These are phyloP conservation scores for Danielia oregonensis DNA, from an alignment of 805 yeast genomes.

Conservation along the genomic window DNA sequence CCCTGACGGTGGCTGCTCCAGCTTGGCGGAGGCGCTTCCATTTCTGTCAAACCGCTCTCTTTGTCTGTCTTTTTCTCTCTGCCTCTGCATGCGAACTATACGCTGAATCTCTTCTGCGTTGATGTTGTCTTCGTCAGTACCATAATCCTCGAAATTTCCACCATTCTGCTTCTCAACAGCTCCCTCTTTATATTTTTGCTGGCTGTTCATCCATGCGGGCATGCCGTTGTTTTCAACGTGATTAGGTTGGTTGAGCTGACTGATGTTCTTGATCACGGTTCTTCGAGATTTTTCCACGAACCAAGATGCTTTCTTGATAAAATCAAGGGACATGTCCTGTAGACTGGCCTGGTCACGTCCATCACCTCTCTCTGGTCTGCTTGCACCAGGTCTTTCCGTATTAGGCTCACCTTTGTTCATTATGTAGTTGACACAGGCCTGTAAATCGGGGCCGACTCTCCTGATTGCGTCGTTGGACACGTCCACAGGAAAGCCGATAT, in stretches of 20 bases:
- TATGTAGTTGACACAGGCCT: constrained; percentile 61
- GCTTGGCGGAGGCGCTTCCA: neutral
- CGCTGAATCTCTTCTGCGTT: constrained; percentile 38
- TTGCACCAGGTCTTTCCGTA: neutral
- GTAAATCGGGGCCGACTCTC: constrained; percentile 55
- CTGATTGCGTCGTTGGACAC: constrained; percentile 59
- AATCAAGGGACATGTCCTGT: constrained; percentile 51
- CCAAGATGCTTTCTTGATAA: constrained; percentile 57
- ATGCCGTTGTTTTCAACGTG: constrained; percentile 20
- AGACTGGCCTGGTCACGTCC: constrained; percentile 29
- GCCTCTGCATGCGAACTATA: constrained; percentile 34
- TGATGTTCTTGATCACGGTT: constrained; percentile 60
- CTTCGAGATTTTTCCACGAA: constrained; percentile 57
- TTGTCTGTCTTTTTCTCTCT: constrained; percentile 34
- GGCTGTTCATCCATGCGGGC: constrained; percentile 78
- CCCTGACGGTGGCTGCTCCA: no score
- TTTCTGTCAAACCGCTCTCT: constrained; percentile 16
- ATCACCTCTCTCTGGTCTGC: constrained; percentile 2
- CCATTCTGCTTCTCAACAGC: constrained; percentile 30
- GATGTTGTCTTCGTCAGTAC: constrained; percentile 46
- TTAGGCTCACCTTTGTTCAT: constrained; percentile 40
- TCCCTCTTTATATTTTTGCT: constrained; percentile 42
- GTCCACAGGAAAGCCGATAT: constrained; percentile 72
- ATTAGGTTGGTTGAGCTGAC: constrained; percentile 42
- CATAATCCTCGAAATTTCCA: constrained; percentile 40